Conservation (phyloP, 2,329 filamentous ascomycete species). For the Aspergillus versicolor region DNA sequence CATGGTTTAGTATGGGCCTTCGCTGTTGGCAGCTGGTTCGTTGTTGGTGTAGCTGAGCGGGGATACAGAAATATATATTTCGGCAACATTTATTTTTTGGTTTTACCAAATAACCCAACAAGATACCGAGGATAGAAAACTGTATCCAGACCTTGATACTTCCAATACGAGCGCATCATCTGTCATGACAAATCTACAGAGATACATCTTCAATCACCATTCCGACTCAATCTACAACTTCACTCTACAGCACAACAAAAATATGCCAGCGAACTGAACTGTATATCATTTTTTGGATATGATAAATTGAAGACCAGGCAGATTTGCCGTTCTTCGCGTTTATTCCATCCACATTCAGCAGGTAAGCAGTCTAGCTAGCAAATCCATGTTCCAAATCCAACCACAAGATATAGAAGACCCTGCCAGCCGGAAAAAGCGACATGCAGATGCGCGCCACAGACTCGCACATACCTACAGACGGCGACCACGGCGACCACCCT, state of each 20-base stretch:
- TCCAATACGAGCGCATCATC: too few relatives aligned
- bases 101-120: not conserved
- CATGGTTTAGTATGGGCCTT: not conserved
- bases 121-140: too few relatives aligned
- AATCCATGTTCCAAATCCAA: conserved; percentile 1
- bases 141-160: too few relatives aligned
- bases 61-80: too few relatives aligned
- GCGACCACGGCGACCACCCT: conserved; percentile 99
- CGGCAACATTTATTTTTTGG: too few relatives aligned
- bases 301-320: conserved; percentile 53
- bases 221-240: not conserved
- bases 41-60: too few relatives aligned
- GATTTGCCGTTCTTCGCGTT: conserved; percentile 54
- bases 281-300: conserved; percentile 30
- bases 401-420: conserved; percentile 30
- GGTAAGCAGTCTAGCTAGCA: conserved; percentile 30
- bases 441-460: conserved; percentile 4
- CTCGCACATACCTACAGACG: conserved; percentile 75
- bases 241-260: not conserved
- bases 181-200: not conserved
- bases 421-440: conserved; percentile 20
- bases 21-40: too few relatives aligned
- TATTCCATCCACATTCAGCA: conserved; percentile 48
- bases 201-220: not conserved
- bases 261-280: conserved; percentile 3